Conservation (phyloP, 257 asterid genomes). For the Buddleja alternifolia region DNA sequence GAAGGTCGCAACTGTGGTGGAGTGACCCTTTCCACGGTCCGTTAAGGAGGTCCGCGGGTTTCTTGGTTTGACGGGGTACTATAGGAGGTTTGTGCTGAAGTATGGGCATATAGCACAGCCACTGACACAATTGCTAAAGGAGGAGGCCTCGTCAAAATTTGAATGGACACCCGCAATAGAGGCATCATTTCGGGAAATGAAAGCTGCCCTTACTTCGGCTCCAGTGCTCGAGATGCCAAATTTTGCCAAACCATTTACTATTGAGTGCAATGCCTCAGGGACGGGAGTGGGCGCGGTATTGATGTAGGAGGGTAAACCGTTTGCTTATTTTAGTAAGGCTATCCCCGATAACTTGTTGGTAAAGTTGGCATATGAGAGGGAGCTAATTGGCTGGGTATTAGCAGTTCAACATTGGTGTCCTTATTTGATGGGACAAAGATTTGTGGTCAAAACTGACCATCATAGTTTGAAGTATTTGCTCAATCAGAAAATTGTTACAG, state of each 20-base stretch:
- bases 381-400: not conserved
- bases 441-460: not conserved
- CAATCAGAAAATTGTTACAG: not conserved
- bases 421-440: not conserved
- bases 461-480: not conserved
- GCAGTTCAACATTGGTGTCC: not conserved
- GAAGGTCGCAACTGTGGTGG: not conserved
- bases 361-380: not conserved
- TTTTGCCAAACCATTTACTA: not conserved
- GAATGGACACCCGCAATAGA: not conserved
- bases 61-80: too few relatives aligned
- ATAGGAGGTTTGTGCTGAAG: not conserved
- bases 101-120: not conserved
- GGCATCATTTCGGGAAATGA: not conserved
- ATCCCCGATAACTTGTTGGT: not conserved
- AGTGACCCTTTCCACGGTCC: not conserved
- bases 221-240: not conserved
- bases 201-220: not conserved
- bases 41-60: not conserved
- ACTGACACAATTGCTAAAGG: not conserved
- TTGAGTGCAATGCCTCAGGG: not conserved
- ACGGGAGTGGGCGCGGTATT: slow-evolving; percentile 3
- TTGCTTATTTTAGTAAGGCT: not conserved
- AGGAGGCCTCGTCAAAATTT: not conserved
- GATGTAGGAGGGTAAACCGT: not conserved